These are phyloP conservation scores for Gryganskiella cystojenkinii DNA, from an alignment of 192 early-diverging fungal species.

Conservation along the genomic window DNA sequence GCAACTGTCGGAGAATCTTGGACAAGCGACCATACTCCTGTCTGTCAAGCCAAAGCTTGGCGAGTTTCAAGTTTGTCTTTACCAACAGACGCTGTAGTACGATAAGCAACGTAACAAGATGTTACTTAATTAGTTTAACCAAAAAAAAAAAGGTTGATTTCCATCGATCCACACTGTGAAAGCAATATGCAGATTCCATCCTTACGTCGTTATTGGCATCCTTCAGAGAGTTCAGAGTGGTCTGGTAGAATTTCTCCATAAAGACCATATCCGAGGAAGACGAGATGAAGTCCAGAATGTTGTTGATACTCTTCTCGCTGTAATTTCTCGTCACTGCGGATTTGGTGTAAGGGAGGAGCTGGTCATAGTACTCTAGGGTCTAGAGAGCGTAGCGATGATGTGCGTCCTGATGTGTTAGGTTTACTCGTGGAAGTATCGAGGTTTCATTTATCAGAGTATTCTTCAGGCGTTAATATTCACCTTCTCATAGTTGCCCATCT, in stretches of 20 bases:
- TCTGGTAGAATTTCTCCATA: slow-evolving; percentile 86
- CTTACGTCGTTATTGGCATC: slow-evolving; percentile 86
- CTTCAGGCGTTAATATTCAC: slow-evolving; percentile 32
- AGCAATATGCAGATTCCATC: background rate
- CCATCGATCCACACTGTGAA: background rate
- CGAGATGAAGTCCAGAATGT: slow-evolving; percentile 85
- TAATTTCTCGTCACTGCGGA: slow-evolving; percentile 86
- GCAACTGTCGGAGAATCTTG: slow-evolving; percentile 84
- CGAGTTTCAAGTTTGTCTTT: slow-evolving; percentile 89
- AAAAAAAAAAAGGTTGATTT: background rate
- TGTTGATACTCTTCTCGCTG: slow-evolving; percentile 92
- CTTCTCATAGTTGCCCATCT: slow-evolving; percentile 68
- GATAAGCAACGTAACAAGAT: background rate
- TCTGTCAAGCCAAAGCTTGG: slow-evolving; percentile 85
- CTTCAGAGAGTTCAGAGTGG: slow-evolving; percentile 75
- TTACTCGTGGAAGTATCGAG: too few relatives aligned
- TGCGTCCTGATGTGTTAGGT: too few relatives aligned
- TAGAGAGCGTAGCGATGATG: too few relatives aligned
- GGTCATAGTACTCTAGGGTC: slow-evolving; percentile 78
- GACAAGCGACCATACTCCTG: slow-evolving; percentile 78
- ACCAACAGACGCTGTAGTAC: slow-evolving; percentile 76
- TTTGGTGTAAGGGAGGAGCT: slow-evolving; percentile 81
- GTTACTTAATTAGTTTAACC: background rate
- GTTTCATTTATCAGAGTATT: too few relatives aligned
- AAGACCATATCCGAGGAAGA: slow-evolving; percentile 80